phyloP scores from a whole-genome alignment of 179 eudicot genomes.

The Patellifolia procumbens region DNA sequence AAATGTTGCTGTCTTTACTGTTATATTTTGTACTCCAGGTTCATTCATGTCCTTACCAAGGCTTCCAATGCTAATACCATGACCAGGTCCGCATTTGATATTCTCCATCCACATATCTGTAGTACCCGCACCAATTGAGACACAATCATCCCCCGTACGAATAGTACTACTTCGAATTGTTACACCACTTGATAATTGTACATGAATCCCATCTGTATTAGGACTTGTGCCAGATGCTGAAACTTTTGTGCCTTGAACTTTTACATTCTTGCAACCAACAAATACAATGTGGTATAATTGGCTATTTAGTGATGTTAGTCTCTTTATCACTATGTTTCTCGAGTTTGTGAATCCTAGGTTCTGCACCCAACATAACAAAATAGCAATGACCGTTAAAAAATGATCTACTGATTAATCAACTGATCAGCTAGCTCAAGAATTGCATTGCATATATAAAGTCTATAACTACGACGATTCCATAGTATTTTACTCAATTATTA shows the following conservation, averaged over 20 bases:
- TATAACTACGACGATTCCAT: no score
- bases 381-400: neutral
- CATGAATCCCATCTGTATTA: constrained; percentile 61
- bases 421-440: neutral
- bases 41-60: constrained; percentile 48
- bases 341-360: neutral
- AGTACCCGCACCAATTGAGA: constrained; percentile 47
- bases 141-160: constrained; percentile 41
- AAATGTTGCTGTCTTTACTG: constrained; percentile 47
- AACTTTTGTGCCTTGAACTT: constrained; percentile 29
- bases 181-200: constrained; percentile 37
- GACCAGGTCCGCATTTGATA: constrained; percentile 73
- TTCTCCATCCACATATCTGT: constrained; percentile 41
- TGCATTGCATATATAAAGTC: no score
- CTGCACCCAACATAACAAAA: neutral
- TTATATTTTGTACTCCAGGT: constrained; percentile 52
- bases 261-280: constrained; percentile 35
- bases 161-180: constrained; percentile 31
- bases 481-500: no score
- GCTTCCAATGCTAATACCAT: constrained; percentile 83
- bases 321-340: neutral
- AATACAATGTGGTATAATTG: constrained; percentile 40
- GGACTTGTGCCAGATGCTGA: constrained; percentile 55
- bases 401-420: neutral
- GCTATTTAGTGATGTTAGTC: constrained; percentile 11